phyloP scores from a whole-genome alignment of 2,329 filamentous ascomycete genomes.

The Verticillium nubilum region DNA sequence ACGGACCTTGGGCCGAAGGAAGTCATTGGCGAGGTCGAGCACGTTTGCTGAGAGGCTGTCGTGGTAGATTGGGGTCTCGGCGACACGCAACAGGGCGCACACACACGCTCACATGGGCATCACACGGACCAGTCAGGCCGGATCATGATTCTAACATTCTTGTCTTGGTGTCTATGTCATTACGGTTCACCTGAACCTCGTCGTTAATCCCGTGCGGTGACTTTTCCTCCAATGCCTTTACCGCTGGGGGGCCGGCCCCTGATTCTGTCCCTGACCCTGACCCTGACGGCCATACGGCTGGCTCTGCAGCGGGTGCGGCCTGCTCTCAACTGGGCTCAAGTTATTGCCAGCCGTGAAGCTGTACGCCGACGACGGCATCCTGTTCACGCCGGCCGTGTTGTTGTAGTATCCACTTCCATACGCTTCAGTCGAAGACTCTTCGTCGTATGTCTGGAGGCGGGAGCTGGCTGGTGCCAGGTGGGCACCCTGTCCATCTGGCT shows the following conservation, averaged over 20 bases:
- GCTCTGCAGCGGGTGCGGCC: conserved; percentile 11
- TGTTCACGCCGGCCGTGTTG: conserved; percentile 14
- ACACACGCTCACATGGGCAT: too few species aligned
- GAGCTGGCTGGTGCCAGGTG: conserved; percentile 23
- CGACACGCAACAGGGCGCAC: too few species aligned
- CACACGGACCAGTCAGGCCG: background rate
- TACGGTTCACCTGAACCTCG: background rate
- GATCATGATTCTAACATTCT: background rate
- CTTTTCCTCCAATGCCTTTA: background rate
- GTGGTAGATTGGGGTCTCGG: too few species aligned
- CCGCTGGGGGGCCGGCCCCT: background rate
- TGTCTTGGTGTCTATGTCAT: background rate
- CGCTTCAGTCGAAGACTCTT: conserved; percentile 34
- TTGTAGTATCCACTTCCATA: conserved; percentile 19
- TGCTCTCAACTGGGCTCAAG: background rate
- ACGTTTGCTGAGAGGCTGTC: conserved; percentile 65
- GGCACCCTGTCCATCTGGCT: conserved; percentile 6
- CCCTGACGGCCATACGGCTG: conserved; percentile 1
- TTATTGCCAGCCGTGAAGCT: background rate
- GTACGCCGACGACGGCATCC: background rate
- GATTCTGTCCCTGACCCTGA: background rate
- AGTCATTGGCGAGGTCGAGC: conserved; percentile 59
- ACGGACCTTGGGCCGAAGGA: conserved; percentile 69
- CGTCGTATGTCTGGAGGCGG: conserved; percentile 31
- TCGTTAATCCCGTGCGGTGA: background rate